Percentiles rank a stretch among this genome's conserved stretches.
These are phyloP conservation scores for Cyclotella atomus DNA, from an alignment of 108 stramenopile species.

Conservation along the genomic window DNA sequence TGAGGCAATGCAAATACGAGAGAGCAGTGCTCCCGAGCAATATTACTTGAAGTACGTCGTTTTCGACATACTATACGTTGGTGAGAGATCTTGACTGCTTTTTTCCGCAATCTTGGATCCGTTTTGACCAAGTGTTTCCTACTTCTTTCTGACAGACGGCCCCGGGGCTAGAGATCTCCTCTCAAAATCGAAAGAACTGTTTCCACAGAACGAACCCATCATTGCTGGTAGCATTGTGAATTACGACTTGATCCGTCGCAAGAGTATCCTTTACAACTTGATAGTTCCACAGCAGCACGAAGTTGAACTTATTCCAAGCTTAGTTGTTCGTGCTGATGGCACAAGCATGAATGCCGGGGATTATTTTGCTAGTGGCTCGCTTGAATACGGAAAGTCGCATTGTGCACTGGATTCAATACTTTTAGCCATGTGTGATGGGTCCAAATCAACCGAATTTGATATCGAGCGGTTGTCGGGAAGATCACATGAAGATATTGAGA, in stretches of 20 bases:
- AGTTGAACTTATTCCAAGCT: slow-evolving; percentile 66
- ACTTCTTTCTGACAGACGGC: slow-evolving; percentile 48
- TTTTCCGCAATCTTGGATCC: no score
- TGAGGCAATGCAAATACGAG: slow-evolving; percentile 20
- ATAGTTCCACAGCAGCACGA: slow-evolving; percentile 60
- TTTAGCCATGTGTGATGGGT: slow-evolving; percentile 32
- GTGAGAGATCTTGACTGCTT: neutral
- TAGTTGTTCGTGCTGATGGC: slow-evolving; percentile 78
- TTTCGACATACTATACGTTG: slow-evolving; percentile 74
- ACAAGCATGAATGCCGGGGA: slow-evolving; percentile 55
- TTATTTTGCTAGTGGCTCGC: slow-evolving; percentile 56
- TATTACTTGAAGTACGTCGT: slow-evolving; percentile 75
- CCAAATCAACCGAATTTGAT: slow-evolving; percentile 37
- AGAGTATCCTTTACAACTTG: slow-evolving; percentile 69
- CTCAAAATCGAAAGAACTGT: slow-evolving; percentile 39
- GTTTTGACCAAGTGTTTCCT: neutral
- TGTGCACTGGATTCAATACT: slow-evolving; percentile 66
- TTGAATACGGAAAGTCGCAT: slow-evolving; percentile 44
- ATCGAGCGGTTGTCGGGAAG: slow-evolving; percentile 32
- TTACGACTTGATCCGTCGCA: slow-evolving; percentile 62
- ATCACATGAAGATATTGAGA: slow-evolving; percentile 62
- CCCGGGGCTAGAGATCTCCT: slow-evolving; percentile 62
- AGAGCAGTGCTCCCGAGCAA: slow-evolving; percentile 34
- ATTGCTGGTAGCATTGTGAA: slow-evolving; percentile 69
- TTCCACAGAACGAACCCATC: slow-evolving; percentile 33